Base-by-base conservation (phyloP, 2,329 filamentous ascomycete species). In the Mariannaea sp. region DNA sequence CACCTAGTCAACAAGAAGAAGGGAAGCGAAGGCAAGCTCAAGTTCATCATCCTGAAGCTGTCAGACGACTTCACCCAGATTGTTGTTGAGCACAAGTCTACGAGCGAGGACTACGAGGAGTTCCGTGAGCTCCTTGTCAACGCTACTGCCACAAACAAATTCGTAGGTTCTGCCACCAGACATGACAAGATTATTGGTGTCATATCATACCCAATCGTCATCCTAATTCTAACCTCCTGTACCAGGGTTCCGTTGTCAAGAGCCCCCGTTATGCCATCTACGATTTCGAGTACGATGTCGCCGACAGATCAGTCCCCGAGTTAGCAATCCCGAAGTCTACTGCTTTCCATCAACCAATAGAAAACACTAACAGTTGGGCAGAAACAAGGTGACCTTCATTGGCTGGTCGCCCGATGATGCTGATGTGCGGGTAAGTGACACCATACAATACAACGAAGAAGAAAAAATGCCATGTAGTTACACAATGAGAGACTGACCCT, bases 41-140 rank as follows among this genome's bases (percentile, higher is more conserved):
- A 91, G 78, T 95, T 84, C 82, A 88, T 94, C 78, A 85, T 94
- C 81, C 93, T 84, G 86, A 91, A 92, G 82, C 85, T 94, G 72
- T 87, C 86, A 62, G 88, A 92, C 75, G 83, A 92, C 80, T 85
- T 86, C 82, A 90, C 87, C 77, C 76, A 90, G 77, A 91, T 94
- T 71, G 86, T 89, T 55, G 84, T 94, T 66, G 89, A 93, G 75
- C 85, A 90, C 72, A 80, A 84, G 49, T 88, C 85, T 54, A 77
- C 76, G 57, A 80, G 86, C 65, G 76, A 76, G 63, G 84, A 92
- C 74, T 93, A 84, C 80, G 83, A 88, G 53, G 75, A 68, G 61
- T 91, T 92, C 82, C 87, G 88, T 67, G 78, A 90, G 74, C 88
- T 87, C 80, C 86, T 94, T 60, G 72, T 91, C 71, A 83, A 80